Evolutionary conservation across 2,329 filamentous ascomycete genomes (phyloP).

Genomic region (Ceratocystis diversiconidia): DNA sequence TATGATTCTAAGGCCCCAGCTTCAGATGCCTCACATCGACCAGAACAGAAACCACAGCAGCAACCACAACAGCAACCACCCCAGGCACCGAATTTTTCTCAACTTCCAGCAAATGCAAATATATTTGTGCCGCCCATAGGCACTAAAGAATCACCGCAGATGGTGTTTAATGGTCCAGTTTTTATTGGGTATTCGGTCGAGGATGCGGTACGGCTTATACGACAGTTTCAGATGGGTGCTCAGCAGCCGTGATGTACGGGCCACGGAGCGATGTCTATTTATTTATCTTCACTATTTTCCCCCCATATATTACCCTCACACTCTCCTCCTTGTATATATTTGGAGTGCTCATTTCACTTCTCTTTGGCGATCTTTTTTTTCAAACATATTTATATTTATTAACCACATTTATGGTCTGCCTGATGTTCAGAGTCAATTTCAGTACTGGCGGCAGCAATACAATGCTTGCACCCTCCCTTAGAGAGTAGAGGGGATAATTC

Average conservation of each 20-base stretch:
- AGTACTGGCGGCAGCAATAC: no score
- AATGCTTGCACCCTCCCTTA: no score
- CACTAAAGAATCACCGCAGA: slow-evolving; percentile 36
- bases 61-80: slow-evolving; percentile 19
- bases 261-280: not conserved
- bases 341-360: not conserved
- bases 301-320: not conserved
- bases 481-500: no score
- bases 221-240: slow-evolving; percentile 34
- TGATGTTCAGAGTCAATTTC: no score
- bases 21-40: slow-evolving; percentile 40
- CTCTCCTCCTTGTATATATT: slow-evolving; percentile 10
- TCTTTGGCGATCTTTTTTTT: no score
- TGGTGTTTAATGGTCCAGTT: slow-evolving; percentile 85
- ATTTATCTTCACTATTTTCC: slow-evolving; percentile 4
- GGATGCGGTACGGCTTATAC: slow-evolving; percentile 63
- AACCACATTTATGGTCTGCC: no score
- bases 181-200: slow-evolving; percentile 85
- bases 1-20: slow-evolving; percentile 19
- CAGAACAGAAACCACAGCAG: slow-evolving; percentile 25
- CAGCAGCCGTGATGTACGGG: not conserved
- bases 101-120: not conserved
- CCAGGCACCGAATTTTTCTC: slow-evolving; percentile 19
- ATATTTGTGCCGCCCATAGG: not conserved
- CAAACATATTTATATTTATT: no score